Conservation (phyloP, 2,329 filamentous ascomycete species). For the Metarhizium robertsii region DNA sequence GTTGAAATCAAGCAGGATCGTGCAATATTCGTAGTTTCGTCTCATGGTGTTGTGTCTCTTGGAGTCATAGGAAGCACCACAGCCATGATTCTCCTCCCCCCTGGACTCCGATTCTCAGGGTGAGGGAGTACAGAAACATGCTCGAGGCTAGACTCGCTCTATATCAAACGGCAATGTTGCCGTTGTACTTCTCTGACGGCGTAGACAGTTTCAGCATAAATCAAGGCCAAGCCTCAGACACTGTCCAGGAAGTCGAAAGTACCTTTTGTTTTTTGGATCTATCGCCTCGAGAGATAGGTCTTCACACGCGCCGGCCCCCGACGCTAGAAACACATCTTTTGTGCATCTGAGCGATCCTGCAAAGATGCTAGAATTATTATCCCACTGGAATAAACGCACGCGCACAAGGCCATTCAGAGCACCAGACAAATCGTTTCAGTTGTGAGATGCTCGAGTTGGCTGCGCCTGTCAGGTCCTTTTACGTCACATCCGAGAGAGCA, state of each 20-base stretch:
- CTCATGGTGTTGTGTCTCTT: slow-evolving; percentile 92
- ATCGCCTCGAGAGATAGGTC: background rate
- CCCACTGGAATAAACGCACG: slow-evolving; percentile 89
- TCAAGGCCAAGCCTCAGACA: slow-evolving; percentile 59
- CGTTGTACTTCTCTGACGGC: slow-evolving; percentile 78
- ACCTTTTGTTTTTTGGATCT: slow-evolving; percentile 51
- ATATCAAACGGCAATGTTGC: slow-evolving; percentile 80
- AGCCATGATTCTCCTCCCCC: slow-evolving; percentile 94
- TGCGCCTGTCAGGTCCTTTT: slow-evolving; percentile 76
- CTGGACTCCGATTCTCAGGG: slow-evolving; percentile 45
- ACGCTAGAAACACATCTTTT: too few species aligned
- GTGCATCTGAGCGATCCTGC: slow-evolving; percentile 34
- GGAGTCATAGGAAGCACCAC: slow-evolving; percentile 96
- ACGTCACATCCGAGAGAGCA: slow-evolving; percentile 71
- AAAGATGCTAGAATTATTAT: slow-evolving; percentile 92
- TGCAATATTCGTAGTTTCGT: slow-evolving; percentile 54
- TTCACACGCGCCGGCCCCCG: background rate
- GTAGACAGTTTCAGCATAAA: slow-evolving; percentile 96
- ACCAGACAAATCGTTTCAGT: slow-evolving; percentile 85
- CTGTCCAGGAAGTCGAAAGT: slow-evolving; percentile 80
- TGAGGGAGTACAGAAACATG: slow-evolving; percentile 70
- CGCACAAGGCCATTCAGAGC: slow-evolving; percentile 84
- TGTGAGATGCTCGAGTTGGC: slow-evolving; percentile 95
- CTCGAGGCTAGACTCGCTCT: slow-evolving; percentile 70
- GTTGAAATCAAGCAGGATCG: slow-evolving; percentile 91